Evolutionary conservation across 768 basidiomycete genomes (phyloP).

Genomic region (Botryobasidium botryosum): DNA sequence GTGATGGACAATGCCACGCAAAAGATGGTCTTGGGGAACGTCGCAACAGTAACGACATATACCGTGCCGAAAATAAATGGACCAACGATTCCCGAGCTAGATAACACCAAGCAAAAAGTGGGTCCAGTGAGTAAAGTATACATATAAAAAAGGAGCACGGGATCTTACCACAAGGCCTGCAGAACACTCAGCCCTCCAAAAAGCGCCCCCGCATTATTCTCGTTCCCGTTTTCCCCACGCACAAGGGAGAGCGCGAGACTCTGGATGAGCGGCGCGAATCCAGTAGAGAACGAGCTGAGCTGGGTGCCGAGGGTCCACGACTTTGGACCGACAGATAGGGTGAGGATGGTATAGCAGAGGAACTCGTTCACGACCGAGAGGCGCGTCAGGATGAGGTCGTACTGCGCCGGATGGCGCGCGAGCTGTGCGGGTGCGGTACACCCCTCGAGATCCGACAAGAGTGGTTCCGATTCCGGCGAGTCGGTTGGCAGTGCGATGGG

Average conservation of each 20-base stretch:
- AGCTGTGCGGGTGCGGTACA: constrained; percentile 1
- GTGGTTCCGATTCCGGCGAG: constrained; percentile 13
- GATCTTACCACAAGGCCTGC: too few species aligned
- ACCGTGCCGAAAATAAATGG: constrained; percentile 58
- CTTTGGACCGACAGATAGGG: constrained; percentile 27
- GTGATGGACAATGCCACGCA: too few species aligned
- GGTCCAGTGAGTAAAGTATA: too few species aligned
- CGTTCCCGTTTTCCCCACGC: too few species aligned
- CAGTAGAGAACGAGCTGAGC: constrained; percentile 40
- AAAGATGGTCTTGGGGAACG: constrained; percentile 54
- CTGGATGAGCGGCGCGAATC: constrained; percentile 48
- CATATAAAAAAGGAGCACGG: too few species aligned
- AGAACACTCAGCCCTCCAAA: too few species aligned
- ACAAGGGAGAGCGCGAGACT: constrained; percentile 46
- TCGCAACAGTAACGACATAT: constrained; percentile 52
- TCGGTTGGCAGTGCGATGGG: constrained; percentile 15
- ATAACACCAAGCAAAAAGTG: too few species aligned
- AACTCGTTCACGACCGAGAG: constrained; percentile 42
- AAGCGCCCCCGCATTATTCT: too few species aligned
- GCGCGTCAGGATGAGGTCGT: constrained; percentile 58
- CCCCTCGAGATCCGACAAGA: constrained; percentile 3
- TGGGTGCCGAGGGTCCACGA: constrained; percentile 36
- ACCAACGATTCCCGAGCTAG: constrained; percentile 50
- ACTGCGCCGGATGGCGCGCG: constrained; percentile 15
- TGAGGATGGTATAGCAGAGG: constrained; percentile 33